phyloP scores from a whole-genome alignment of 2,329 filamentous ascomycete species.

The Sporothrix mexicana region DNA sequence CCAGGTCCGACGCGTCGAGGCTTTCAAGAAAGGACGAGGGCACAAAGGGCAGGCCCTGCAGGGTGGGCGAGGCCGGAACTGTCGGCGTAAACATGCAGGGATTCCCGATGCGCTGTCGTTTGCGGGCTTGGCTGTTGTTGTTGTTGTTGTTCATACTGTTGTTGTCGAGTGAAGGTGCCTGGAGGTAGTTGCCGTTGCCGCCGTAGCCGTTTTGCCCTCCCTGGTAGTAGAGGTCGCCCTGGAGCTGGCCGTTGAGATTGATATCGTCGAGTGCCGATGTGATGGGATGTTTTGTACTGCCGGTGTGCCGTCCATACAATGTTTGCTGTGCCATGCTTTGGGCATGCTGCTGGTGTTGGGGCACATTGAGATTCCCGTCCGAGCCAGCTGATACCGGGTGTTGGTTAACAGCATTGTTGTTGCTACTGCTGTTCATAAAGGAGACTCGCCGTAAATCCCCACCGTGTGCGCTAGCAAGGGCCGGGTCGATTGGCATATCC shows the following conservation, averaged over 20 bases:
- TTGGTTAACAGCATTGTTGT: background rate
- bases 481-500: background rate
- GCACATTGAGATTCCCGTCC: background rate
- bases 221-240: constrained; percentile 6
- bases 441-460: background rate
- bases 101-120: constrained; percentile 13
- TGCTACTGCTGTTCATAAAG: background rate
- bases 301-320: background rate
- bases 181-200: background rate
- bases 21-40: constrained; percentile 3
- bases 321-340: no score
- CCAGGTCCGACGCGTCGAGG: constrained; percentile 7
- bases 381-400: background rate
- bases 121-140: constrained; percentile 8
- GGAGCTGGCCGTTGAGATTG: background rate
- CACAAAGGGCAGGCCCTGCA: constrained; percentile 25
- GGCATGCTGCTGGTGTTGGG: background rate
- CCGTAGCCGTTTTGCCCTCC: background rate
- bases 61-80: background rate
- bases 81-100: constrained; percentile 1
- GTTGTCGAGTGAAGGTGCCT: background rate
- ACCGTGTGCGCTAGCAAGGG: background rate
- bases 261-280: background rate
- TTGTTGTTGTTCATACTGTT: background rate
- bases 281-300: background rate